A percentile compares a stretch with the other conserved stretches of the same genome.
Conservation (phyloP, 805 yeast genomes). For the Cyberlindnera petersonii region DNA sequence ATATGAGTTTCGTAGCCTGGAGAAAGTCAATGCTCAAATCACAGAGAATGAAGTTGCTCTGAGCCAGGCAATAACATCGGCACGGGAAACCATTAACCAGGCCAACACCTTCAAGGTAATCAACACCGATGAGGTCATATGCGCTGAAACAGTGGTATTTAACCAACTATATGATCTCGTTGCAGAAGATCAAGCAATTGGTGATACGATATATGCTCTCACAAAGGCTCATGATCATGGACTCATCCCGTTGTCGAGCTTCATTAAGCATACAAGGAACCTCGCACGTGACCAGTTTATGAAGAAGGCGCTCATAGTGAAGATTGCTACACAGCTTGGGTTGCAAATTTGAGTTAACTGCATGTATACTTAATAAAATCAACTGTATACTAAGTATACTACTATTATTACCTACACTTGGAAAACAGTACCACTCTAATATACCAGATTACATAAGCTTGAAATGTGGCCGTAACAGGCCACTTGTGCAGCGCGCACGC, state of each 20-base stretch:
- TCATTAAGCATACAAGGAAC: constrained; percentile 40
- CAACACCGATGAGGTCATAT: constrained; percentile 41
- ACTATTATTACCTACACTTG: too few relatives aligned
- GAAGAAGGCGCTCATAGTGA: constrained; percentile 43
- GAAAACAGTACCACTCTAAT: too few relatives aligned
- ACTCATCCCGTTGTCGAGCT: constrained; percentile 38
- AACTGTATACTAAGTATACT: too few relatives aligned
- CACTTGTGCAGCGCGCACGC: too few relatives aligned
- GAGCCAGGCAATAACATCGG: constrained; percentile 26
- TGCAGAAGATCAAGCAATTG: constrained; percentile 65
- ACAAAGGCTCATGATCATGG: constrained; percentile 52
- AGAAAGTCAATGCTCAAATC: constrained; percentile 25
- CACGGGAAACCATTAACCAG: constrained; percentile 30
- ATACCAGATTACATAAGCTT: constrained; percentile 1
- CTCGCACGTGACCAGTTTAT: constrained; percentile 63
- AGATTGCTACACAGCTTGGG: constrained; percentile 29
- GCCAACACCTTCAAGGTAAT: constrained; percentile 31
- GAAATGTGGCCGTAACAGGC: neutral
- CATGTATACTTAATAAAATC: too few relatives aligned
- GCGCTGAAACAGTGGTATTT: constrained; percentile 49
- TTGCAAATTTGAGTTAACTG: constrained; percentile 5
- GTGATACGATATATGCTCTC: constrained; percentile 60
- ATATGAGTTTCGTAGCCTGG: constrained; percentile 32
- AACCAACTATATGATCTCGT: constrained; percentile 62
- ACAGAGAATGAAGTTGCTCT: constrained; percentile 30